A percentile compares a stretch with the other conserved stretches of the same genome.
Evolutionary conservation across 108 stramenopile species (phyloP).

Genomic region (Seminavis robusta): DNA sequence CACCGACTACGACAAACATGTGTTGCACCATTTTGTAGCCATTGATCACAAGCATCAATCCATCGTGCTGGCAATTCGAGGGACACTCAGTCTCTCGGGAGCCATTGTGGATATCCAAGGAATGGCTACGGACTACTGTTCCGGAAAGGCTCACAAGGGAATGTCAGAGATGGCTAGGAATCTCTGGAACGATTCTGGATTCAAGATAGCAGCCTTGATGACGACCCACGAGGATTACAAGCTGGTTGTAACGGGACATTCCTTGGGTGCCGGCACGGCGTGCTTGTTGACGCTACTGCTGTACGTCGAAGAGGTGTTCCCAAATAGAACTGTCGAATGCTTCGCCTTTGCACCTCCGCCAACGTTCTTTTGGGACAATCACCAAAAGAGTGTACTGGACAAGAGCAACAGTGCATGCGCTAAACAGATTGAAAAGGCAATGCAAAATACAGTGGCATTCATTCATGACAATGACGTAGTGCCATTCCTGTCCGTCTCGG

Average conservation of each 20-base stretch:
- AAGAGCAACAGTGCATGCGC: no score
- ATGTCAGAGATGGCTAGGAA: constrained; percentile 26
- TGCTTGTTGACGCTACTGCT: constrained; percentile 19
- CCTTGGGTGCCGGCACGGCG: constrained; percentile 40
- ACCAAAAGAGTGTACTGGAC: not conserved
- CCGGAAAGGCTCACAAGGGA: constrained; percentile 33
- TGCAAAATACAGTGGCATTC: constrained; percentile 6
- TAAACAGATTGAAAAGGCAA: not conserved
- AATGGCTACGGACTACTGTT: constrained; percentile 17
- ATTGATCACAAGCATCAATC: constrained; percentile 4
- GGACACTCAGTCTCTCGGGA: constrained; percentile 14
- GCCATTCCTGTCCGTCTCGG: constrained; percentile 13
- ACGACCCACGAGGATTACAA: constrained; percentile 14
- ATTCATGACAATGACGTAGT: constrained; percentile 35
- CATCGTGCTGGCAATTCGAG: constrained; percentile 21
- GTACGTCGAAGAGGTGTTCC: not conserved
- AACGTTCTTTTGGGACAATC: not conserved
- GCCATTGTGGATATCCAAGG: constrained; percentile 11
- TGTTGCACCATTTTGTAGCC: constrained; percentile 9
- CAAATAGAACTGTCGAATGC: constrained; percentile 2
- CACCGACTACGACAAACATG: no score
- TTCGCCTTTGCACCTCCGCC: constrained; percentile 22
- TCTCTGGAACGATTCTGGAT: constrained; percentile 24
- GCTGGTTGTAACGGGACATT: constrained; percentile 41
- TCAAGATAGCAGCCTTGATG: constrained; percentile 1